Conservation (phyloP, 306 rosid genomes). For the Lagenaria siceraria region DNA sequence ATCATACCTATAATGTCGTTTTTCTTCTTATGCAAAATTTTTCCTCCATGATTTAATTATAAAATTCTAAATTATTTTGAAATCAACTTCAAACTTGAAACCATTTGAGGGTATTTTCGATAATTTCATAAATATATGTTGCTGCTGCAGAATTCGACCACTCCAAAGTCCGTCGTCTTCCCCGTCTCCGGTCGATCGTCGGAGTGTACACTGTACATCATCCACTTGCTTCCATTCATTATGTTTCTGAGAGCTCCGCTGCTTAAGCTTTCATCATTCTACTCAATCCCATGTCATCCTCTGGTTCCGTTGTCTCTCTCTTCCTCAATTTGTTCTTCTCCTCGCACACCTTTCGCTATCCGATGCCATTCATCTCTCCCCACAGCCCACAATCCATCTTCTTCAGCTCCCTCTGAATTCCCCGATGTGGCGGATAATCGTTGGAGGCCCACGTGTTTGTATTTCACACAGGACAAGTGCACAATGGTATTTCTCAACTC, state of each 20-base stretch:
- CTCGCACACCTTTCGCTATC: background rate
- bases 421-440: conserved; percentile 17
- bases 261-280: background rate
- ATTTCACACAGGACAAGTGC: conserved; percentile 82
- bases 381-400: conserved; percentile 19
- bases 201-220: background rate
- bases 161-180: background rate
- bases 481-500: conserved; percentile 34
- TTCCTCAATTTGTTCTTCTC: background rate
- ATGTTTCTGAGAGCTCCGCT: background rate
- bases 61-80: too few species aligned
- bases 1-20: too few species aligned
- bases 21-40: too few species aligned
- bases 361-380: conserved; percentile 34
- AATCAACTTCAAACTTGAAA: too few species aligned
- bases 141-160: background rate
- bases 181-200: background rate
- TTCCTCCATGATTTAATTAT: too few species aligned
- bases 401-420: conserved; percentile 1
- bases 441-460: conserved; percentile 75
- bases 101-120: too few species aligned
- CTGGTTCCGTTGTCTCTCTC: background rate
- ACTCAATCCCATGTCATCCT: background rate
- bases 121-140: too few species aligned
- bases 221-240: background rate